Base-by-base conservation (phyloP, 2,329 filamentous ascomycete genomes). In the Fusarium tupiense region DNA sequence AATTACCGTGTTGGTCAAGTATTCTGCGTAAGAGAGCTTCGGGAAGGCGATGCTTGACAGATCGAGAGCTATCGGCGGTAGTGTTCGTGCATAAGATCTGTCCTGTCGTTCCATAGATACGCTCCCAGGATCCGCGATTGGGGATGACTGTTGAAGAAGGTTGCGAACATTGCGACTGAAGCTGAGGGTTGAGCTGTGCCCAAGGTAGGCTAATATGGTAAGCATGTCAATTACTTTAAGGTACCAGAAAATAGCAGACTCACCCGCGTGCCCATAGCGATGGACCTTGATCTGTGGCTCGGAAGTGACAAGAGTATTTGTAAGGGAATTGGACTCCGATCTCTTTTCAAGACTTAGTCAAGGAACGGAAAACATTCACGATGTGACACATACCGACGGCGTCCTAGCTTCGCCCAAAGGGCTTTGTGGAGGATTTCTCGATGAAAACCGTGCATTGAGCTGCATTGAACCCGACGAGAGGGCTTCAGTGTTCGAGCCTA, bases 91-190 rank as follows among this genome's bases (percentile, higher is more conserved):
- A 47, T 75, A 75, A 3, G 69, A 75, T 41, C 68, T 64, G 10
- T 75, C 73, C 5, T 71, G 61, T 5, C 72, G 67, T 31, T 75
- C 72, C 22, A 73, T 62, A 20, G 73, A 73, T 14, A 65, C 54
- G 6, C 61, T 73, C 2, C 46, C 58, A 3, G 72, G 72, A 13
- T 75, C 72, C 33, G 66, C 58, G 6, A 65, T 54, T 8, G 63
- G 60, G 4, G 69, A 64, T 14, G 67, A 66, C 31, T 60, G 63
- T 37, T 75, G 73, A 17, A 75, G 69, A 33, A 75, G 73, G 12
- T 75, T 75, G 38, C 73, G 63, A 13, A 75, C 73, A 37, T 71
- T 75, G 20, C 73, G 66, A 24, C 72, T 73, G 35, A 75, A 75
- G 9, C 67, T 72, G 22, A 75, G 61, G 19, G 73, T 75, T 22